phyloP scores from a whole-genome alignment of 345 rosid genomes.

The thale cress (Arabidopsis thaliana) region TAIR10.1 NC_003074.8:21814501-21815000 shows the following conservation, averaged over 20 bases:
- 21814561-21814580: constrained; percentile 56
- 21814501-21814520: constrained; percentile 95
- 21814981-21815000: background rate
- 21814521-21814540: constrained; percentile 98
- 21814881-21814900: constrained; percentile 15
- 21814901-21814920: constrained; percentile 24
- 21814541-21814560: constrained; percentile 99
- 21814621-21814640: constrained; percentile 46
- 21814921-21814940: background rate
- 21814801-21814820: constrained; percentile 14
- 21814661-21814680: constrained; percentile 99
- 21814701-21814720: constrained; percentile 97
- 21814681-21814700: constrained; percentile 98
- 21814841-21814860: constrained; percentile 15
- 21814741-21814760: constrained; percentile 84
- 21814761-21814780: constrained; percentile 80
- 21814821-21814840: constrained; percentile 15
- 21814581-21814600: background rate
- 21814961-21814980: background rate
- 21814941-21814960: background rate
- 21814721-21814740: constrained; percentile 92
- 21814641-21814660: constrained; percentile 99
- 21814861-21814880: constrained; percentile 18
- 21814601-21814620: constrained; percentile 12
- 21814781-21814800: constrained; percentile 72